Evolutionary conservation across 1,284 basidiomycete species (phyloP), one percentile per base, ranked within the genome.

Genomic region (Cryptococcus wingfieldii): DNA sequence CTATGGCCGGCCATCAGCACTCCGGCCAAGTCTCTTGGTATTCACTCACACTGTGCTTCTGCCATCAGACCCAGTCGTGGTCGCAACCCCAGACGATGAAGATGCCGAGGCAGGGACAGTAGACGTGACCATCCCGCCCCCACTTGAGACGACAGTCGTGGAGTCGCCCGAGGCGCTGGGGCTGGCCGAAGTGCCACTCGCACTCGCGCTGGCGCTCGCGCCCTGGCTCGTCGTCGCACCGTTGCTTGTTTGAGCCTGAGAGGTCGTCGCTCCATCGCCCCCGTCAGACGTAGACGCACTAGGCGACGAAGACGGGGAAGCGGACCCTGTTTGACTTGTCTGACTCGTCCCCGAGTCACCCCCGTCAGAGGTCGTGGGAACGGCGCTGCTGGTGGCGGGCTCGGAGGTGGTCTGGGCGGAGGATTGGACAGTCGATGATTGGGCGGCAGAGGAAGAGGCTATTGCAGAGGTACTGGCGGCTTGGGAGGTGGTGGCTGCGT

Each of bases 11-110:
- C 48, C 25, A 53, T 54, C 47, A 53, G 44, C 27, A 47, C 31
- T 34, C 5, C 10, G 31, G 7, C 7, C 34, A 43, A 51, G 23
- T 38, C 18, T 19, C 19, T 25, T n/a, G 39, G 19, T 18, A 45
- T 38, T 12, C 31, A 60, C 60, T 58, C 39, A 63, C 61, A 63
- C 48, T 6, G 54, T 41, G n/a, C 50, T 60, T 19, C 46, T 55
- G 18, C 58, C 56, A n/a, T 50, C 58, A 23, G 62, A 57, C 14
- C 55, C 47, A 1, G 61, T 58, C n/a, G 53, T 45, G 5, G 58
- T 58, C 39, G 53, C 60, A 14, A 37, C 46, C 10, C 54, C 37
- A 43, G 52, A 27, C 5, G 45, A 39, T 16, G 53, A 41, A 39
- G 48, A 51, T 37, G 59, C 57, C 3, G 46, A 37, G 14, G 44